phyloP scores from a whole-genome alignment of 495 filamentous ascomycete species.

The Daldinia concentrica region DNA sequence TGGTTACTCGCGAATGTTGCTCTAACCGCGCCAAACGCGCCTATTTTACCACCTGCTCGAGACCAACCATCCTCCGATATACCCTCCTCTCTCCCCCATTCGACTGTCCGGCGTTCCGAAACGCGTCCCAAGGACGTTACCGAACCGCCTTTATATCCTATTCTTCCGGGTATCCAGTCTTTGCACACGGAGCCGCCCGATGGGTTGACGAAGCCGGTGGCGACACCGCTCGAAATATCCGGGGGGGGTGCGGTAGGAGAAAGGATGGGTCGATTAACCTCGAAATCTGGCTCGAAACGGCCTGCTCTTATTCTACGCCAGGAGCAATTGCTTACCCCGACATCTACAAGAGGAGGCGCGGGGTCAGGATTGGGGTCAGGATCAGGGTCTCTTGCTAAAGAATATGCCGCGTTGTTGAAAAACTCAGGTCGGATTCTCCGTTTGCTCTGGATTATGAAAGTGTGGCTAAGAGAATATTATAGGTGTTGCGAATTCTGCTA shows the following conservation, averaged over 20 bases:
- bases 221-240: constrained; percentile 27
- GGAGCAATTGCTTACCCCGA: constrained; percentile 50
- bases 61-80: constrained; percentile 33
- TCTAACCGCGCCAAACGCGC: constrained; percentile 46
- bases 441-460: not conserved
- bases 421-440: constrained; percentile 21
- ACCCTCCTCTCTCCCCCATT: constrained; percentile 24
- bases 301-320: constrained; percentile 44
- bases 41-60: constrained; percentile 41
- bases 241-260: constrained; percentile 32
- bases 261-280: constrained; percentile 45
- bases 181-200: constrained; percentile 26
- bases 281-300: constrained; percentile 39
- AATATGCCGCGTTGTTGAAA: constrained; percentile 47
- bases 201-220: constrained; percentile 34
- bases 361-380: constrained; percentile 6
- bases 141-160: constrained; percentile 34
- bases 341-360: constrained; percentile 42
- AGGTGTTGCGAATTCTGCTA: constrained; percentile 35
- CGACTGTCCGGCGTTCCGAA: constrained; percentile 16
- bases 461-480: constrained; percentile 15
- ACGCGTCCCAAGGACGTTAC: constrained; percentile 24
- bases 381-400: constrained; percentile 43
- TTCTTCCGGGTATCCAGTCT: constrained; percentile 31
- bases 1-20: constrained; percentile 64